Evolutionary conservation across 768 basidiomycete species (phyloP).

Genomic region (Butyriboletus loyo): DNA sequence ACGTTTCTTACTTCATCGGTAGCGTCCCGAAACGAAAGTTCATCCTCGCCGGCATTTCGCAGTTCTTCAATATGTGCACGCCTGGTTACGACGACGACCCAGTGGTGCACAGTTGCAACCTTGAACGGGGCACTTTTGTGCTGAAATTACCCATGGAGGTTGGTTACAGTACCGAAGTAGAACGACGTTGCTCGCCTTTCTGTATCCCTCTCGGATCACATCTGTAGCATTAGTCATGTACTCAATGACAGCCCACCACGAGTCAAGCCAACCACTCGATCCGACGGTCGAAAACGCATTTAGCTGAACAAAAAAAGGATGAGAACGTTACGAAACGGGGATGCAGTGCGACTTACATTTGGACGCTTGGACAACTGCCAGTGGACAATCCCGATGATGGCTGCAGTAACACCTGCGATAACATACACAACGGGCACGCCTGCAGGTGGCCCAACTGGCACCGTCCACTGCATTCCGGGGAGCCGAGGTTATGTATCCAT

Average conservation of each 20-base stretch:
- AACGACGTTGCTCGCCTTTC: conserved; percentile 18
- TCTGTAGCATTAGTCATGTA: conserved; percentile 15
- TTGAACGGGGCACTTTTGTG: conserved; percentile 29
- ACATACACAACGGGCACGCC: neutral
- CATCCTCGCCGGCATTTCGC: conserved; percentile 36
- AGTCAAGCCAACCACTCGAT: conserved; percentile 22
- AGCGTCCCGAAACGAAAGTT: conserved; percentile 34
- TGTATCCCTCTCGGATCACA: conserved; percentile 31
- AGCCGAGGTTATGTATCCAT: neutral
- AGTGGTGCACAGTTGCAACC: conserved; percentile 28
- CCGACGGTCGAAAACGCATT: conserved; percentile 31
- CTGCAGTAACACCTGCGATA: neutral
- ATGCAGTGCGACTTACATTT: neutral
- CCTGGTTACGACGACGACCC: conserved; percentile 37
- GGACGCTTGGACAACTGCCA: neutral
- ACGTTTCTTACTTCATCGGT: conserved; percentile 28
- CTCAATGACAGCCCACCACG: conserved; percentile 22
- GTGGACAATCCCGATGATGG: neutral
- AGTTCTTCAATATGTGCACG: conserved; percentile 36
- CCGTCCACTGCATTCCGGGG: neutral
- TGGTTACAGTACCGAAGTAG: neutral
- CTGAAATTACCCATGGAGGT: conserved; percentile 6
- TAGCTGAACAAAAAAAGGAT: conserved; percentile 10
- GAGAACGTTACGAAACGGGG: neutral
- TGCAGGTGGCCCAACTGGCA: neutral